A percentile compares a stretch with the other conserved stretches of the same genome.
Conservation (phyloP, 192 early-diverging fungal species). For the Thoreauomyces humboldtii region DNA sequence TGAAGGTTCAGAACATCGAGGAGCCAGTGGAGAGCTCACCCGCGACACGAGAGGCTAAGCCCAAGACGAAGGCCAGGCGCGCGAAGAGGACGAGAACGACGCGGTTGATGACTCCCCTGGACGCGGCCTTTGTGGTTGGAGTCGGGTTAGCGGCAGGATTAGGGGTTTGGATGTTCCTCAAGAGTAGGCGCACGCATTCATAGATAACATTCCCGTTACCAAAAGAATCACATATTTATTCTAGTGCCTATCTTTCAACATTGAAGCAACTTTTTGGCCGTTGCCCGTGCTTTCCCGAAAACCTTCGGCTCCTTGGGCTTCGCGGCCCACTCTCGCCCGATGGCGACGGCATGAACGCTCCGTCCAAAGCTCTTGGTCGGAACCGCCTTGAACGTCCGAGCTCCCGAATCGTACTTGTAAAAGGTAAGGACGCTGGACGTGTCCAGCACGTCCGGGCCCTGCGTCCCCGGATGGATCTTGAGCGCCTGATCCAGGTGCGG, state of each 20-base stretch:
- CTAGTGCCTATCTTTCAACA: no score
- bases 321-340: conserved; percentile 16
- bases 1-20: conserved; percentile 9
- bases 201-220: no score
- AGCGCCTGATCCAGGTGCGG: conserved; percentile 35
- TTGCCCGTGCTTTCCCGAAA: no score
- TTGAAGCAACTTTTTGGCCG: no score
- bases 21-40: neutral
- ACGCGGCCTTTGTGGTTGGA: no score
- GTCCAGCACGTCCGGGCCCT: conserved; percentile 40
- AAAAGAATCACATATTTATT: no score
- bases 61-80: no score
- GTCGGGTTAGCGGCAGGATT: no score
- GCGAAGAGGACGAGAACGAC: no score
- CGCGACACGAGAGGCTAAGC: neutral
- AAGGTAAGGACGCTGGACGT: conserved; percentile 37
- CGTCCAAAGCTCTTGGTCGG: conserved; percentile 50
- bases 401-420: conserved; percentile 57
- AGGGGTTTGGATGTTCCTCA: no score
- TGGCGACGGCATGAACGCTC: conserved; percentile 45
- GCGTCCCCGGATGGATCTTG: conserved; percentile 36
- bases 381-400: conserved; percentile 44
- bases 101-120: no score
- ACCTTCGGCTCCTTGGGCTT: conserved; percentile 1
- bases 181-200: no score